Base-by-base conservation (phyloP, 116 monocot species). In the Iris pallida region DNA sequence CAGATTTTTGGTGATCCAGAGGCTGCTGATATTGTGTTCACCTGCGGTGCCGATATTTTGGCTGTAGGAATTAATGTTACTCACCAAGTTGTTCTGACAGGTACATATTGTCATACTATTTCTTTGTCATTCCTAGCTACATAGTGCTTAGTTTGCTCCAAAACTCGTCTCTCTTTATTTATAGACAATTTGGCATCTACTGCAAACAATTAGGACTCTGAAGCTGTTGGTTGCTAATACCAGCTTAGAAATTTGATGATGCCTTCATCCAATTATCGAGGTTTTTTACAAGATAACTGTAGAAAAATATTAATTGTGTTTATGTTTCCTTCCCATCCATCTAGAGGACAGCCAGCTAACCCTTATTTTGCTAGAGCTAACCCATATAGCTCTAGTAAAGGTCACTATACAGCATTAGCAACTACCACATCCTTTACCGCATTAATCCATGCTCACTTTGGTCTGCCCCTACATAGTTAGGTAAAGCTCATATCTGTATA, bases 1-100 rank as follows among this genome's bases (percentile, higher is more conserved):
- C 87, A 92, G 97, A 90, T 97, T 16, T 97, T 92, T 81, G 86
- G 89, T 63, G 97, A 97, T 55, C 97, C 92, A 51, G 97, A 92
- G 42, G 92, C 97, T 80, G 89, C 97, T 78, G 97, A 97, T 68
- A 80, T 85, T 52, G 92, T 97, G 5, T 97, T 97, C 75, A 92
- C 92, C 42, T 75, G 86, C 76, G 97, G 92, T 13, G 87, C 92
- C 57, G 87, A 97, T 81, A 85, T 92, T 71, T 73, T 92, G 65
- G 81, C 87, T 61, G 89, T 97, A 72, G 97, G 97, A 74, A 68
- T 97, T 75, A 97, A 97, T 81, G 79, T 90, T 15, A 97, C 97
- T 12, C 97, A 92, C 69, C 97, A 97, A 87, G 92, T 87, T 56
- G 49, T 97, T 71, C 55, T 97, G 42, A 87, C 89, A 61, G 92